Evolutionary conservation across 2,329 filamentous ascomycete genomes (phyloP).

Genomic region (Trichoderma brevicompactum): DNA sequence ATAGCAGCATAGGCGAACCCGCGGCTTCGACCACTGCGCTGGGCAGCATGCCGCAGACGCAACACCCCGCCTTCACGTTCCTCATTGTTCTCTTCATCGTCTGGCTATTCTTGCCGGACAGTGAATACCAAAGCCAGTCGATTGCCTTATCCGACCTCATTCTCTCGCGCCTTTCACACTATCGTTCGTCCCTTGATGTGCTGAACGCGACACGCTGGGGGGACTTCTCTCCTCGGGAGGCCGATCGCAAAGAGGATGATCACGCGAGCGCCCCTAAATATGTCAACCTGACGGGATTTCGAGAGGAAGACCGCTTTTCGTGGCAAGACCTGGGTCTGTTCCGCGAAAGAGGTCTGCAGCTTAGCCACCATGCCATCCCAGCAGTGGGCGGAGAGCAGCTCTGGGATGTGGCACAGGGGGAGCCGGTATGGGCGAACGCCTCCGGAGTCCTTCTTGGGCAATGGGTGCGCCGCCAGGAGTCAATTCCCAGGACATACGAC

Average conservation of each 20-base stretch:
- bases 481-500: constrained; percentile 50
- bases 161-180: constrained; percentile 54
- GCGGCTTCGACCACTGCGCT: constrained; percentile 27
- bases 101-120: constrained; percentile 47
- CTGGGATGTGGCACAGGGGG: constrained; percentile 46
- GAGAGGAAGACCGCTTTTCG: constrained; percentile 72
- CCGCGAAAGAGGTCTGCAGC: constrained; percentile 66
- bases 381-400: constrained; percentile 48
- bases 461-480: constrained; percentile 67
- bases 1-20: constrained; percentile 25
- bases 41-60: constrained; percentile 52
- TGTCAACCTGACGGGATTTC: constrained; percentile 78
- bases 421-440: constrained; percentile 73
- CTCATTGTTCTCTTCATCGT: constrained; percentile 44
- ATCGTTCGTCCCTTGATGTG: constrained; percentile 56
- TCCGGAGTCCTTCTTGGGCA: constrained; percentile 77
- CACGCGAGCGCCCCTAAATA: constrained; percentile 44
- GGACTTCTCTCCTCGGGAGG: constrained; percentile 57
- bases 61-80: constrained; percentile 45
- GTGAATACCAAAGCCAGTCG: constrained; percentile 42
- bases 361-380: constrained; percentile 58
- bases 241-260: constrained; percentile 28
- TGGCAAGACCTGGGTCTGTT: constrained; percentile 76
- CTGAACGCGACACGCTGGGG: constrained; percentile 63
- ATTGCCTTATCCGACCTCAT: constrained; percentile 44